Evolutionary conservation across 345 rosid species (phyloP).

Genomic region (Brassica juncea): DNA sequence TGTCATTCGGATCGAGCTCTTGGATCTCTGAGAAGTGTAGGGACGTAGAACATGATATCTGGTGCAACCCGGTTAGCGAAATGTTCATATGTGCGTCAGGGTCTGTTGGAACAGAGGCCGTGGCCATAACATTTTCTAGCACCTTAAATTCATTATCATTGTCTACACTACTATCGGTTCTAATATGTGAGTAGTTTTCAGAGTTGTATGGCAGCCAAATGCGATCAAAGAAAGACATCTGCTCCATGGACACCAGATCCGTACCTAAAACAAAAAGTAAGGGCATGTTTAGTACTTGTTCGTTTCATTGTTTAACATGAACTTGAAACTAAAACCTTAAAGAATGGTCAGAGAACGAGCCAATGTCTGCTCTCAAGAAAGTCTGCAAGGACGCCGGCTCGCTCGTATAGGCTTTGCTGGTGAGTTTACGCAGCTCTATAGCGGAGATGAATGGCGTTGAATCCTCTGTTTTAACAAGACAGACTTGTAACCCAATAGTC

Average conservation of each 20-base stretch:
- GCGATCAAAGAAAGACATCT: conserved; percentile 41
- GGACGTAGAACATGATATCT: neutral
- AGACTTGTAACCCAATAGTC: conserved; percentile 31
- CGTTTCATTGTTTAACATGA: neutral
- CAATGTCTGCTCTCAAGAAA: conserved; percentile 13
- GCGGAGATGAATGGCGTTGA: conserved; percentile 49
- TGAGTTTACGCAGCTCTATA: conserved; percentile 44
- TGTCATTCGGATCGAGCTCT: conserved; percentile 25
- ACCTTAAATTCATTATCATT: neutral
- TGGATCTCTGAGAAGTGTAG: conserved; percentile 44
- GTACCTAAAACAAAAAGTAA: conserved; percentile 31
- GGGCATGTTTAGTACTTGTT: neutral
- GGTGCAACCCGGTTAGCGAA: neutral
- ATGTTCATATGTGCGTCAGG: neutral
- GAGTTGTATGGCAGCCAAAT: conserved; percentile 32
- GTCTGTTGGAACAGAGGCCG: conserved; percentile 37
- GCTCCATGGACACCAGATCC: neutral
- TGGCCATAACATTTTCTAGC: conserved; percentile 37
- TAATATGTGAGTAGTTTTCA: neutral
- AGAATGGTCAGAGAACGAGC: conserved; percentile 13
- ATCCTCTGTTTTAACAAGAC: conserved; percentile 41
- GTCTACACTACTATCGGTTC: neutral
- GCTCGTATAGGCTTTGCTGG: neutral
- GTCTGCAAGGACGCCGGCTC: conserved; percentile 8
- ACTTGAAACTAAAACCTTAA: conserved; percentile 33